Conservation (phyloP, 75 land plant species). For the Sequoiadendron giganteum region DNA sequence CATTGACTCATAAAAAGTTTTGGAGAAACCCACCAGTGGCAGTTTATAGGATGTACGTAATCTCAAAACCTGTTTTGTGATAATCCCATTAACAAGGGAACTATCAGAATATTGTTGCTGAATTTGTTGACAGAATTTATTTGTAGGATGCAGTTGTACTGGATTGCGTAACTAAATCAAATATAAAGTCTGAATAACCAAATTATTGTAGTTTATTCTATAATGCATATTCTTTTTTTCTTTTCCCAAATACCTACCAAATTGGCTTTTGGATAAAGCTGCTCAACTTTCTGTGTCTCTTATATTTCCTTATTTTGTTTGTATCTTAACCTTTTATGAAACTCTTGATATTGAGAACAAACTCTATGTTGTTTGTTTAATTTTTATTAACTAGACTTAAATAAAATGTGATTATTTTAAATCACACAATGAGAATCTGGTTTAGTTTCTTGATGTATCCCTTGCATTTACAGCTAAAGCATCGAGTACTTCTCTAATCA, state of each 20-base stretch:
- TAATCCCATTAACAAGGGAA: too few relatives aligned
- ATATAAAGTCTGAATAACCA: neutral
- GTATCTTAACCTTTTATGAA: neutral
- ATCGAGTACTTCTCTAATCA: neutral
- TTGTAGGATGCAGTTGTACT: neutral
- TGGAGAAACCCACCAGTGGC: too few relatives aligned
- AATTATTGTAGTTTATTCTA: neutral
- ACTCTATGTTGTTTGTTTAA: neutral
- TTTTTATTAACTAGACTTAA: neutral
- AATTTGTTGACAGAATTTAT: neutral
- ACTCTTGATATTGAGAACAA: neutral
- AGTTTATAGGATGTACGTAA: too few relatives aligned
- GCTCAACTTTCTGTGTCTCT: neutral
- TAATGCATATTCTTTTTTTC: neutral
- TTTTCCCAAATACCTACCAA: too few relatives aligned
- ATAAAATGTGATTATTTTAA: neutral
- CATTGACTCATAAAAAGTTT: too few relatives aligned
- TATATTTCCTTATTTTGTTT: neutral
- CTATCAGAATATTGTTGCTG: neutral
- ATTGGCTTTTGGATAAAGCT: neutral
- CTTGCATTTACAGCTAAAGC: neutral
- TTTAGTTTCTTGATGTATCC: neutral
- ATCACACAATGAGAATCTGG: neutral
- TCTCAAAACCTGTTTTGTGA: too few relatives aligned
- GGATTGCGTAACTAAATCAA: neutral